Percentiles rank a stretch among this genome's conserved stretches.
These are phyloP conservation scores for Paramecium caudatum DNA, from an alignment of 73 alveolate species.

Conservation along the genomic window DNA sequence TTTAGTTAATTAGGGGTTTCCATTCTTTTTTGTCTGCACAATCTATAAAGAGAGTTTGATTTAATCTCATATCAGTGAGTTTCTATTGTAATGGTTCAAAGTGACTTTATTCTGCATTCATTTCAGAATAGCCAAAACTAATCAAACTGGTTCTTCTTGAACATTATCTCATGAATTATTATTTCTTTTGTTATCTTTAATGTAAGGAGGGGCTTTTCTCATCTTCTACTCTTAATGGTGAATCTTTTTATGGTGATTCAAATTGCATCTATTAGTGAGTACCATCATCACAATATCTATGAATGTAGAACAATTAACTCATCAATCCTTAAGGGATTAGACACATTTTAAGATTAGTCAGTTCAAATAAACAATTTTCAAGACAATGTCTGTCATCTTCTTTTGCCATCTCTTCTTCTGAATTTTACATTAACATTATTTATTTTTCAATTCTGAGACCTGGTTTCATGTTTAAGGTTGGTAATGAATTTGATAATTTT, in stretches of 20 bases:
- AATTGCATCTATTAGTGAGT: not conserved
- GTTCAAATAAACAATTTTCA: not conserved
- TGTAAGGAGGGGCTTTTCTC: too few species aligned
- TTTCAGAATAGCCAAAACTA: constrained; percentile 47
- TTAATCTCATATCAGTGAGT: constrained; percentile 7
- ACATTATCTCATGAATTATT: not conserved
- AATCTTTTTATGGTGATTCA: too few species aligned
- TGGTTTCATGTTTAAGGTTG: not conserved
- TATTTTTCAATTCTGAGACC: not conserved
- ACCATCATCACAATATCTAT: constrained; percentile 37
- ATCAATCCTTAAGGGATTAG: constrained; percentile 22
- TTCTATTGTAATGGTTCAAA: constrained; percentile 18
- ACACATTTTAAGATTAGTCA: not conserved
- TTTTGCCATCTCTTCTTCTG: not conserved
- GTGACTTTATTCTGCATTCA: not conserved
- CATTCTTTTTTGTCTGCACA: constrained; percentile 20
- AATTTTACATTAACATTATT: not conserved
- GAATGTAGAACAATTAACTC: constrained; percentile 37
- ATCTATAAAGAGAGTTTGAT: constrained; percentile 18
- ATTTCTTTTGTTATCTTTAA: not conserved
- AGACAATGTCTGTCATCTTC: constrained; percentile 32
- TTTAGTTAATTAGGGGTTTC: not conserved
- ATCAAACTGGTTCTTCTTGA: constrained; percentile 28
- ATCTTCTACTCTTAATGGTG: too few species aligned
- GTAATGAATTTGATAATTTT: not conserved